Evolutionary conservation across 441 rosid species (phyloP), one percentile per base, ranked within the genome.

Genomic region (Omphalea diandra): DNA sequence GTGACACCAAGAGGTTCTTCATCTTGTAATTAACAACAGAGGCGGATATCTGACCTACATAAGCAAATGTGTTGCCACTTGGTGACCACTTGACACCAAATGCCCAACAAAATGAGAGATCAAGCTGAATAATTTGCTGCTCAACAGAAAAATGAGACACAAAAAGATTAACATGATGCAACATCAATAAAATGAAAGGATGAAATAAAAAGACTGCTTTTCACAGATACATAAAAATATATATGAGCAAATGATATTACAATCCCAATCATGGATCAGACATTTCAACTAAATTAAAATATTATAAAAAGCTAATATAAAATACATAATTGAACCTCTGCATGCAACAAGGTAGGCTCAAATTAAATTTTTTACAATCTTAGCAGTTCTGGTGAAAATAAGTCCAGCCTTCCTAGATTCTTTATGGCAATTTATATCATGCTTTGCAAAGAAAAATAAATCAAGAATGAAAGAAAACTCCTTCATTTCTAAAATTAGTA

Each of bases 81-180:
- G 99, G 99, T 43, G 99, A 95, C 99, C 99, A 95, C 82, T 87
- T 90, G 72, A 90, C 99, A 75, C 98, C 98, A 87, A 95, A 95
- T 72, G 98, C 92, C 99, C 99, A 95, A 56, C 98, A 90, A 86
- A 77, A 84, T 71, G 98, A 90, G 72, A 95, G 98, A 84, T 93
- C 99, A 76, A 95, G 99, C 87, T 93, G 99, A 75, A 95, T 70
- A 74, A 95, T 89, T 95, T 86, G 98, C 99, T 95, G 95, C 78
- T 35, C 58, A 50, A 76, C 60, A 74, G 66, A 72, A 81, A 40
- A 68, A 40, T 54, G 17, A 24, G 62, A 65, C 38, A 2, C 60
- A 56, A 63, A 69, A 29, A 33, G 53, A 26, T 52, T 52, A 65
- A 44, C 26, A 43, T 2, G 7, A 33, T 46, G 44, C 46, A 58